phyloP scores from a whole-genome alignment of 352 stramenopile genomes.

The Phytophthora pluvialis region DNA sequence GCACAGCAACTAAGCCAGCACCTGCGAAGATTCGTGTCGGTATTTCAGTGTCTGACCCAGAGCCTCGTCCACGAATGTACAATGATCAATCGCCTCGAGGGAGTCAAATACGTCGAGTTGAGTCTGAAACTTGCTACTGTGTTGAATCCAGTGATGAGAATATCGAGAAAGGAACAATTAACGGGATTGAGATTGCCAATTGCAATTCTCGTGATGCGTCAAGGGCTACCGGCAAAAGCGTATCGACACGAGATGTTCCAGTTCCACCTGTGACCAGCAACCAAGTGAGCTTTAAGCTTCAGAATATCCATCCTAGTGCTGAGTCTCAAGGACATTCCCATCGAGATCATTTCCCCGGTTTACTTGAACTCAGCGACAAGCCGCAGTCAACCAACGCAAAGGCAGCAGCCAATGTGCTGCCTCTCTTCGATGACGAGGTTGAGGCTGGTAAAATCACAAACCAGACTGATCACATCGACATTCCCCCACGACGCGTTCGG shows the following conservation, averaged over 20 bases:
- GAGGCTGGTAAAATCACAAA: not conserved
- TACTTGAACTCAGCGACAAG: not conserved
- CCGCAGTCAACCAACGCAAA: not conserved
- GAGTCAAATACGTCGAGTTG: not conserved
- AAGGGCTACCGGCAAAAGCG: not conserved
- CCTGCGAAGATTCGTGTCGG: not conserved
- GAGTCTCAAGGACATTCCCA: not conserved
- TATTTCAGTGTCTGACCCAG: not conserved
- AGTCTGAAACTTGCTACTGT: not conserved
- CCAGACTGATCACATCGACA: not conserved
- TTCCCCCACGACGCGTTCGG: not conserved
- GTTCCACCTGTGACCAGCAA: not conserved
- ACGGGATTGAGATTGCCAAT: not conserved
- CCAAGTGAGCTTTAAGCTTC: not conserved
- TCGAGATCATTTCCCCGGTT: not conserved
- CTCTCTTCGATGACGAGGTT: conserved; percentile 29
- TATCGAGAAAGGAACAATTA: not conserved
- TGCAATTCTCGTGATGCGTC: not conserved
- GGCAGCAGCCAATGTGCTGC: conserved; percentile 9
- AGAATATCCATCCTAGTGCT: not conserved
- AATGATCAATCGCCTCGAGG: not conserved
- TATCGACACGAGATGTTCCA: not conserved
- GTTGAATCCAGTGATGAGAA: not conserved
- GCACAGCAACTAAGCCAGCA: not conserved
- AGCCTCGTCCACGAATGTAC: not conserved